Evolutionary conservation across 116 monocot species (phyloP).

Genomic region (Trichopus zeylanicus): DNA sequence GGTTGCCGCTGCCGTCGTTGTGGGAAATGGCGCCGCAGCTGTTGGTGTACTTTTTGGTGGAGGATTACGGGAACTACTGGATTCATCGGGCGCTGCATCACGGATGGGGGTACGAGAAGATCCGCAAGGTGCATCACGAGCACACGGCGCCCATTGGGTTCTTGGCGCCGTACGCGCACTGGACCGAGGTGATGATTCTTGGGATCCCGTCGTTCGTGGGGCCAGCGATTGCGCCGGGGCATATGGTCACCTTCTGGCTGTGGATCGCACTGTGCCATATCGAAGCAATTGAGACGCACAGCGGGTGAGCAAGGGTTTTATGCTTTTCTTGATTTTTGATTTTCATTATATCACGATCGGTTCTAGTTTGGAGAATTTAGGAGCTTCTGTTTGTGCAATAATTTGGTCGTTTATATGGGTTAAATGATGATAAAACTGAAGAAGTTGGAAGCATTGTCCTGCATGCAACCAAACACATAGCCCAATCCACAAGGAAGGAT

Average conservation of each 20-base stretch:
- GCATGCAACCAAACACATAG: too few relatives aligned
- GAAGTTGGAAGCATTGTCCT: too few relatives aligned
- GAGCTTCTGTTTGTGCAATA: too few relatives aligned
- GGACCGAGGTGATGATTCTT: conserved; percentile 58
- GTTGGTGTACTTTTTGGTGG: conserved; percentile 71
- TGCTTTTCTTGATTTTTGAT: neutral
- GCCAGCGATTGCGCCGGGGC: conserved; percentile 50
- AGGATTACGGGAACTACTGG: conserved; percentile 98
- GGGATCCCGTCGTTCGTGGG: conserved; percentile 61
- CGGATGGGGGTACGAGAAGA: conserved; percentile 63
- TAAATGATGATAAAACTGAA: too few relatives aligned
- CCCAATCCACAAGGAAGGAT: too few relatives aligned
- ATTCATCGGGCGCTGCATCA: conserved; percentile 46
- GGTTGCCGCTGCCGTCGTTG: conserved; percentile 63
- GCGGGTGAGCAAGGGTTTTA: conserved; percentile 27
- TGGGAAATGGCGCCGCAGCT: conserved; percentile 70
- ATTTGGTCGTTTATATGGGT: too few relatives aligned
- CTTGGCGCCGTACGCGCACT: conserved; percentile 69
- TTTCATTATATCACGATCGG: too few relatives aligned
- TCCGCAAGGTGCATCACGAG: conserved; percentile 54
- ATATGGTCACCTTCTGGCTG: conserved; percentile 67
- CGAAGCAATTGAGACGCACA: conserved; percentile 73
- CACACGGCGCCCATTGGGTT: conserved; percentile 44
- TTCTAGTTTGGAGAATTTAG: too few relatives aligned
- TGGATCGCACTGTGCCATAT: conserved; percentile 61